A percentile compares a stretch with the other conserved stretches of the same genome.
Evolutionary conservation across 2,329 filamentous ascomycete species (phyloP).

Genomic region (Cladophialophora carrionii): DNA sequence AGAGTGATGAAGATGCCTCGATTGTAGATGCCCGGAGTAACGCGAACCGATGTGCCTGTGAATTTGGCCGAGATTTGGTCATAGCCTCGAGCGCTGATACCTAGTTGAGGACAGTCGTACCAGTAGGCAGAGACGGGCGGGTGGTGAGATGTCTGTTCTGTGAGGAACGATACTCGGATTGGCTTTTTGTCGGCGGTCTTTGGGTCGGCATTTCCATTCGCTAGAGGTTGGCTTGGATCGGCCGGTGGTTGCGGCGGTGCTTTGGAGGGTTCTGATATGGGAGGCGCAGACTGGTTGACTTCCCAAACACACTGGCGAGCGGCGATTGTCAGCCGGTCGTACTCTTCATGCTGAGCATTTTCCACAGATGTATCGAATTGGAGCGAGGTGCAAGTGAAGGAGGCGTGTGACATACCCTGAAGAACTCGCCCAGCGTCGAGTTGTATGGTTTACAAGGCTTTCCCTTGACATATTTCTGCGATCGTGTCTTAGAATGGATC

Average conservation of each 20-base stretch:
- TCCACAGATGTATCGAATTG: neutral
- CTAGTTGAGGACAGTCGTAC: conserved; percentile 88
- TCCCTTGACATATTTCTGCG: conserved; percentile 91
- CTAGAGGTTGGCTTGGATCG: conserved; percentile 41
- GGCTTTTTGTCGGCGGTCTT: conserved; percentile 45
- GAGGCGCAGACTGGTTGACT: conserved; percentile 74
- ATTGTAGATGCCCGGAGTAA: conserved; percentile 89
- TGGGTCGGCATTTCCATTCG: conserved; percentile 36
- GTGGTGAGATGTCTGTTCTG: conserved; percentile 97
- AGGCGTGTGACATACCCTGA: conserved; percentile 68
- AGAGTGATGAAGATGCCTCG: conserved; percentile 92
- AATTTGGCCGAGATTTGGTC: conserved; percentile 98
- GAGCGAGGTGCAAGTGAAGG: neutral
- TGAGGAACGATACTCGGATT: conserved; percentile 87
- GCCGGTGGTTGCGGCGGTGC: conserved; percentile 43
- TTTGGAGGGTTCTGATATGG: conserved; percentile 52
- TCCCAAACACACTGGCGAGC: conserved; percentile 84
- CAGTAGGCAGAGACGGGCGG: conserved; percentile 96
- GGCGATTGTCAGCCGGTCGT: neutral
- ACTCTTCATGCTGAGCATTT: neutral
- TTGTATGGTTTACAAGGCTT: conserved; percentile 99
- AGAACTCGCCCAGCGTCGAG: conserved; percentile 94
- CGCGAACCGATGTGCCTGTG: conserved; percentile 90
- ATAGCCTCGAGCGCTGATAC: conserved; percentile 83
- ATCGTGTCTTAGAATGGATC: conserved; percentile 20